These are phyloP conservation scores for Sclerotinia glacialis DNA, from an alignment of 2,329 filamentous ascomycete genomes.

Conservation along the genomic window DNA sequence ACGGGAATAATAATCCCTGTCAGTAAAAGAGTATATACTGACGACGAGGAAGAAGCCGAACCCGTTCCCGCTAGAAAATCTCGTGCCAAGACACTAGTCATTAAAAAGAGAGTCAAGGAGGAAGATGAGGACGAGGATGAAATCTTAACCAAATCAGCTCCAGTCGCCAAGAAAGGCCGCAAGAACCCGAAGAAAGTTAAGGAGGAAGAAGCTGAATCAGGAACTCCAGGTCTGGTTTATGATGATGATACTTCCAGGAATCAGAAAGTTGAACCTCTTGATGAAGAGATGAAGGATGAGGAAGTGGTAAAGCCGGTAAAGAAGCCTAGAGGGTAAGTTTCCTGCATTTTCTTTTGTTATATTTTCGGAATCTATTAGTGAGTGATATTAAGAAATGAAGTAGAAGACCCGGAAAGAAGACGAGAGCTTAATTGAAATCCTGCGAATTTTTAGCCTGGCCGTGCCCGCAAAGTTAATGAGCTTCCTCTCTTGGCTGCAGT, in stretches of 20 bases:
- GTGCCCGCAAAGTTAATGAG: neutral
- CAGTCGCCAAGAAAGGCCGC: neutral
- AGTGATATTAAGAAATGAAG: neutral
- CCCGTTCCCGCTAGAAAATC: neutral
- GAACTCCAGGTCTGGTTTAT: neutral
- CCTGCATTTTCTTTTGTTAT: no score
- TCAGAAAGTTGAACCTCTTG: neutral
- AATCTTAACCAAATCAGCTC: conserved; percentile 1
- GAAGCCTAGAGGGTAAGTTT: neutral
- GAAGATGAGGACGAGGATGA: conserved; percentile 17
- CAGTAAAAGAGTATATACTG: conserved; percentile 33
- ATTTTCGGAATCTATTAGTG: neutral
- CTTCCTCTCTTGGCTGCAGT: neutral
- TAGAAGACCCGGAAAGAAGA: neutral
- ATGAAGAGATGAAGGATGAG: neutral
- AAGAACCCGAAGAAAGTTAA: conserved; percentile 10
- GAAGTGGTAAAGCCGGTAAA: neutral
- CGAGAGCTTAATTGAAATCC: neutral
- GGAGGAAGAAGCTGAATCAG: neutral
- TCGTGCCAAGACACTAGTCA: neutral
- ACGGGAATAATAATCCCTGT: conserved; percentile 26
- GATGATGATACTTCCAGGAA: conserved; percentile 1
- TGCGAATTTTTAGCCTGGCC: neutral
- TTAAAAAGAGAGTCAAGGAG: conserved; percentile 10
- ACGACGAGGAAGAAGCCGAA: conserved; percentile 1